Percentiles rank a stretch among this genome's conserved stretches.
Conservation (phyloP, 2,329 filamentous ascomycete species). For the Aspergillus sergii region DNA sequence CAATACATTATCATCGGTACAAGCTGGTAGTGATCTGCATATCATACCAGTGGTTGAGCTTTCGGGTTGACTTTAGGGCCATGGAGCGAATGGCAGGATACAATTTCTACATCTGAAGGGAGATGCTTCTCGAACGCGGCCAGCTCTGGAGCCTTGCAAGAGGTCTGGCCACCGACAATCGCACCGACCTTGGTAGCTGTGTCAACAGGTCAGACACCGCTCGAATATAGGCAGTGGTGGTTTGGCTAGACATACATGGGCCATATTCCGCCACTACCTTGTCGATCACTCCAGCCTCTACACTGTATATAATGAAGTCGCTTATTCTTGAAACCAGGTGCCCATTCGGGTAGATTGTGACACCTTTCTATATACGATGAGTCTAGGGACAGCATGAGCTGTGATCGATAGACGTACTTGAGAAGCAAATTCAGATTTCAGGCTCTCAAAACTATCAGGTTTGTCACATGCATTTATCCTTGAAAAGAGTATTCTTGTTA, state of each 20-base stretch:
- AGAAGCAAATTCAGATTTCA: conserved; percentile 80
- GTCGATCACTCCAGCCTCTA: conserved; percentile 90
- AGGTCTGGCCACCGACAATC: conserved; percentile 96
- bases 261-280: conserved; percentile 85
- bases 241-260: conserved; percentile 70
- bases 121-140: conserved; percentile 88
- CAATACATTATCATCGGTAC: conserved; percentile 18
- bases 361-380: conserved; percentile 66
- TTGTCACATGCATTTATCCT: conserved; percentile 95
- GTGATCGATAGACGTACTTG: conserved; percentile 68
- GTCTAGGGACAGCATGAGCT: conserved; percentile 37
- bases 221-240: conserved; percentile 5
- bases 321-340: conserved; percentile 93
- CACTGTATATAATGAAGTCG: conserved; percentile 99
- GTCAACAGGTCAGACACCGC: conserved; percentile 29
- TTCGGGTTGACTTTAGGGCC: conserved; percentile 85
- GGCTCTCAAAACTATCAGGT: conserved; percentile 80
- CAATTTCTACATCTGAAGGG: conserved; percentile 84
- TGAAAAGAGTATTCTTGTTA: conserved; percentile 37
- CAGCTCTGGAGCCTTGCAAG: conserved; percentile 96
- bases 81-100: conserved; percentile 95
- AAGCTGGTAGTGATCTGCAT: conserved; percentile 15
- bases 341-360: conserved; percentile 91
- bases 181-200: conserved; percentile 90
- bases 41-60: conserved; percentile 79